A percentile compares a stretch with the other conserved stretches of the same genome.
Conservation (phyloP, 768 basidiomycete species). For the Gyrodon lividus region DNA sequence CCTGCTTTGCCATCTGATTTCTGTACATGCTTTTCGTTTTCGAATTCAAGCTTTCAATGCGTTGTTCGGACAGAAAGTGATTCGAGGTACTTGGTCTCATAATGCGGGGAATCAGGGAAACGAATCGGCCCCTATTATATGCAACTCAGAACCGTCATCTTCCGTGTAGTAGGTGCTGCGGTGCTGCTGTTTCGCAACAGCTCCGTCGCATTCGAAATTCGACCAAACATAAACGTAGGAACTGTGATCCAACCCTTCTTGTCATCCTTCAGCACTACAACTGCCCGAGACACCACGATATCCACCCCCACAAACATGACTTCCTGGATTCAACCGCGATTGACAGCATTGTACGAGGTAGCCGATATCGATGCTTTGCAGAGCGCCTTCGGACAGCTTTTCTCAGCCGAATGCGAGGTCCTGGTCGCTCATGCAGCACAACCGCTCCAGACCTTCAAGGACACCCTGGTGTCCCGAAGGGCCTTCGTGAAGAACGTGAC, state of each 20-base stretch:
- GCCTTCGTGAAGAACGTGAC: slow-evolving; percentile 16
- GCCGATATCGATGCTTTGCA: slow-evolving; percentile 9
- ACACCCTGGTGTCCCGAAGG: slow-evolving; percentile 23
- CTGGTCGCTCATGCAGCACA: slow-evolving; percentile 29
- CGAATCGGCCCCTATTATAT: neutral
- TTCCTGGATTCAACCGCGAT: slow-evolving; percentile 31
- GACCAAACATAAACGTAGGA: neutral
- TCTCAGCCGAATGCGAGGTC: slow-evolving; percentile 36
- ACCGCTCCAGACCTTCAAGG: slow-evolving; percentile 27
- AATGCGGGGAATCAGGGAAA: too few relatives aligned
- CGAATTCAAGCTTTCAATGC: slow-evolving; percentile 12
- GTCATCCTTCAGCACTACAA: neutral
- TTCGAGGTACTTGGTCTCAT: too few relatives aligned
- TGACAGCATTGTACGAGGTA: slow-evolving; percentile 29
- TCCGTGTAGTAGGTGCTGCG: slow-evolving; percentile 1
- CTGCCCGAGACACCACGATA: neutral
- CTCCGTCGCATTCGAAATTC: neutral
- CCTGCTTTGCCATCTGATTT: slow-evolving; percentile 13
- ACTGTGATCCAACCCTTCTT: neutral
- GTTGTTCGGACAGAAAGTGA: neutral
- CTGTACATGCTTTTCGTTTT: slow-evolving; percentile 28
- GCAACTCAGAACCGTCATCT: neutral
- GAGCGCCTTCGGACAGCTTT: slow-evolving; percentile 27
- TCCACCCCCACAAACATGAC: slow-evolving; percentile 5
- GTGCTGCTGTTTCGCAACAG: neutral